phyloP scores from a whole-genome alignment of 306 rosid species.

The Rosa rugosa region DNA sequence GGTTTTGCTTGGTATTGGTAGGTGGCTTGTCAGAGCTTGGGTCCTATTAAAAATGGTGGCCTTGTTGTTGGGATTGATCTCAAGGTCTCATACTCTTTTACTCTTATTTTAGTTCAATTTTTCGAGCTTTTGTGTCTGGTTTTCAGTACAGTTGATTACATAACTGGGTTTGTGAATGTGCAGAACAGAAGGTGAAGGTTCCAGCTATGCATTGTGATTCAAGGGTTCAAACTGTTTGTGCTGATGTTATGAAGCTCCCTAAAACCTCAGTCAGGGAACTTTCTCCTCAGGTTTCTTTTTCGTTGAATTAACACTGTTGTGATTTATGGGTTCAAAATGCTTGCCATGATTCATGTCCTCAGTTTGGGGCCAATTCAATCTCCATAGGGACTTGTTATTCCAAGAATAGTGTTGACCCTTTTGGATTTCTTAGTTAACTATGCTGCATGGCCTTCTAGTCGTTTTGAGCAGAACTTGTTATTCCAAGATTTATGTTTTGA shows the following conservation, averaged over 20 bases:
- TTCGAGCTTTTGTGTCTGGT: neutral
- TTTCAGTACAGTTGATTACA: neutral
- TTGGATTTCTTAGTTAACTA: neutral
- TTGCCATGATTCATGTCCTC: conserved; percentile 51
- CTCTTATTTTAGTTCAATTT: neutral
- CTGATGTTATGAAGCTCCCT: conserved; percentile 74
- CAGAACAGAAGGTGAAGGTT: conserved; percentile 84
- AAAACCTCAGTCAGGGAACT: conserved; percentile 43
- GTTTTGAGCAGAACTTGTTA: neutral
- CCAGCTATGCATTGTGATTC: conserved; percentile 78
- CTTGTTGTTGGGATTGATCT: conserved; percentile 77
- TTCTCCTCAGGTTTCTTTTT: conserved; percentile 58
- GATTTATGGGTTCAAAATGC: conserved; percentile 58
- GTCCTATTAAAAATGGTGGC: conserved; percentile 63
- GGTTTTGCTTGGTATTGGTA: conserved; percentile 15
- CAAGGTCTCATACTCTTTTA: conserved; percentile 44
- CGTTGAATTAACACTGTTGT: conserved; percentile 22
- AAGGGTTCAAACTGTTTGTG: conserved; percentile 67
- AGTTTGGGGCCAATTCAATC: conserved; percentile 40
- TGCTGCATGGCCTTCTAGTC: neutral
- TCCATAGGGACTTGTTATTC: conserved; percentile 36
- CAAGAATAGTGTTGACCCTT: neutral
- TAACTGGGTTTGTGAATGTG: conserved; percentile 25
- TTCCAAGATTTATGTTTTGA: neutral
- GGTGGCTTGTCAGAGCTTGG: conserved; percentile 92